These are phyloP conservation scores for Bipolaris cookei DNA, from an alignment of 2,329 filamentous ascomycete genomes.

Conservation along the genomic window DNA sequence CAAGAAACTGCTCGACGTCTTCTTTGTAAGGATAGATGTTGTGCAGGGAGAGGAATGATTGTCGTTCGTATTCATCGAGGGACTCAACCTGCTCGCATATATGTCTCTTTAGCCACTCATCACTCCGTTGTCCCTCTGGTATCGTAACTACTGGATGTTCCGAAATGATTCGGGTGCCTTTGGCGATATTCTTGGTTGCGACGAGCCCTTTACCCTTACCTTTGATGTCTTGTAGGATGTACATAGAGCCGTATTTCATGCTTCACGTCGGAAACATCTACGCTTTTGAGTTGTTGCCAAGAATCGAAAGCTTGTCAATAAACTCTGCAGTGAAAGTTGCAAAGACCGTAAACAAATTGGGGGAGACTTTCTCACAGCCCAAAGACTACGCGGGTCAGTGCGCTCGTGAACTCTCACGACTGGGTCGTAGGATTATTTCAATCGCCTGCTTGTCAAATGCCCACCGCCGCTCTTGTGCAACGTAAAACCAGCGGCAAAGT, in stretches of 20 bases:
- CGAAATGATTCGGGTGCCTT: constrained; percentile 50
- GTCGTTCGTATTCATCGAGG: constrained; percentile 31
- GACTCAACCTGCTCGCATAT: constrained; percentile 29
- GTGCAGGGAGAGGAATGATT: constrained; percentile 39
- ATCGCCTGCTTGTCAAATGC: too few relatives aligned
- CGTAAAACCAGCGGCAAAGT: too few relatives aligned
- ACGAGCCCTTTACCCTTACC: constrained; percentile 53
- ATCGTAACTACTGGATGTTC: constrained; percentile 50
- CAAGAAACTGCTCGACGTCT: constrained; percentile 31
- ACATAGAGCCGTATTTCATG: constrained; percentile 9
- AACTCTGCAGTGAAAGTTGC: too few relatives aligned
- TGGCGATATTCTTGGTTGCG: constrained; percentile 46
- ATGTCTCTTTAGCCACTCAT: constrained; percentile 19
- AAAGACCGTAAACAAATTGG: too few relatives aligned
- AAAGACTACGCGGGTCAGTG: too few relatives aligned
- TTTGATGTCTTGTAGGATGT: constrained; percentile 22
- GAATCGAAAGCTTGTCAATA: too few relatives aligned
- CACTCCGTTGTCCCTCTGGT: constrained; percentile 18
- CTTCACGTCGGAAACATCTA: too few relatives aligned
- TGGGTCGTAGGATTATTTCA: too few relatives aligned
- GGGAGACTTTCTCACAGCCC: too few relatives aligned
- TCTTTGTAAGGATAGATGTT: constrained; percentile 34
- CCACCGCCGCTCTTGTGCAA: too few relatives aligned
- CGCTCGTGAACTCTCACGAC: too few relatives aligned
- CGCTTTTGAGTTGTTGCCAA: too few relatives aligned